phyloP scores from a whole-genome alignment of 805 yeast species.

The Wickerhamiella australiensis region DNA sequence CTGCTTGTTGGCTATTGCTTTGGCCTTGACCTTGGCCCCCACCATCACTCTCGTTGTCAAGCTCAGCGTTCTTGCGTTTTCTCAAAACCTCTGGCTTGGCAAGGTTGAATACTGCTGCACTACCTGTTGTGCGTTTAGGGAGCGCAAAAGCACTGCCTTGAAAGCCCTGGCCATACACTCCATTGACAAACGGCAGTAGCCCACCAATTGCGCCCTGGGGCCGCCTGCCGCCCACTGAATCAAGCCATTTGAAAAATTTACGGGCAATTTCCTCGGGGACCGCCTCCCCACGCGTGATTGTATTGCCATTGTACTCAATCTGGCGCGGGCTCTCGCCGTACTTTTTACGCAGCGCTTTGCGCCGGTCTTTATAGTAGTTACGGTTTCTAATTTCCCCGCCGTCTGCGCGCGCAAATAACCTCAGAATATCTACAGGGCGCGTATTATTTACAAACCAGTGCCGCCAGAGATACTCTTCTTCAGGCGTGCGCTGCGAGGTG shows the following conservation, averaged over 20 bases:
- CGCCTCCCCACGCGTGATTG: neutral
- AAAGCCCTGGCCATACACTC: conserved; percentile 2
- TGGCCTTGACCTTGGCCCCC: too few relatives aligned
- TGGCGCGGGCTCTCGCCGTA: neutral
- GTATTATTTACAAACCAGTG: conserved; percentile 6
- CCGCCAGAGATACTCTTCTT: neutral
- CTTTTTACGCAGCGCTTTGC: neutral
- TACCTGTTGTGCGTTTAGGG: neutral
- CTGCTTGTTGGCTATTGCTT: too few relatives aligned
- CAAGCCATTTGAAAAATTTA: neutral
- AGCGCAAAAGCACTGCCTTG: neutral
- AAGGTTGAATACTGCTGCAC: neutral
- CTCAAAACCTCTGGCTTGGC: neutral
- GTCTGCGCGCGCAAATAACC: neutral
- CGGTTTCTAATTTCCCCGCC: neutral
- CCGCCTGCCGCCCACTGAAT: neutral
- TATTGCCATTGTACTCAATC: neutral
- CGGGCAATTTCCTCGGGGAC: conserved; percentile 9
- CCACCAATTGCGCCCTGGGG: neutral
- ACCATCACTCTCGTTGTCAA: neutral
- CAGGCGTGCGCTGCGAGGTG: neutral
- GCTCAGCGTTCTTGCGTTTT: neutral
- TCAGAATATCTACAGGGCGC: neutral
- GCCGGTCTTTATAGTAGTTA: neutral
- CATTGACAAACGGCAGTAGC: neutral